Evolutionary conservation across 345 rosid species (phyloP).

Genomic region (Salix exigua): DNA sequence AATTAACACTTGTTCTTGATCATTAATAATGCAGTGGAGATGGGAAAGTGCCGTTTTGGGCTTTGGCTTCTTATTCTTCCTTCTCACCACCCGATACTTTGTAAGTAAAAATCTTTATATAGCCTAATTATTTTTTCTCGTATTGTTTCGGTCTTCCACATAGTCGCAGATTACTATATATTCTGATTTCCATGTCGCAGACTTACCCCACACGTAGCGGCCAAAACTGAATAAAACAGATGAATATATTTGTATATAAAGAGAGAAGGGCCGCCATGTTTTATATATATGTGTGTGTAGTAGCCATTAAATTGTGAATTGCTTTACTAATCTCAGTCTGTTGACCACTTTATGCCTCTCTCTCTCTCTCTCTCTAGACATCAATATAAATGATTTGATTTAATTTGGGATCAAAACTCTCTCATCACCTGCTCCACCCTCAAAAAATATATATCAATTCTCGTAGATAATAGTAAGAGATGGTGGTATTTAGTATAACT

Average conservation of each 20-base stretch:
- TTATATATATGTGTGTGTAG: not conserved
- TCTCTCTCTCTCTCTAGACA: too few species aligned
- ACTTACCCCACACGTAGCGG: not conserved
- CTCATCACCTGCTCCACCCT: not conserved
- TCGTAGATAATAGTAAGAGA: not conserved
- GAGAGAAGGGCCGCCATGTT: not conserved
- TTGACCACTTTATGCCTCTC: too few species aligned
- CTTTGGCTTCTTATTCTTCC: constrained; percentile 80
- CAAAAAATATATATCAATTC: not conserved
- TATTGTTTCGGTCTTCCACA: not conserved
- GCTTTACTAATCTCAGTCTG: not conserved
- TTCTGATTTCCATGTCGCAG: not conserved
- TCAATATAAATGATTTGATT: not conserved
- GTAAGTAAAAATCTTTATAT: constrained; percentile 40
- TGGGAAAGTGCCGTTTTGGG: constrained; percentile 94
- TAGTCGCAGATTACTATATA: not conserved
- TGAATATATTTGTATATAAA: not conserved
- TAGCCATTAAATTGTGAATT: not conserved
- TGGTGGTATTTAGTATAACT: not conserved
- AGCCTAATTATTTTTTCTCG: not conserved
- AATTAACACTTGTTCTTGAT: not conserved
- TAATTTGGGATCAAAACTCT: not conserved
- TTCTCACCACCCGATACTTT: constrained; percentile 60
- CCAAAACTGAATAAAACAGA: not conserved
- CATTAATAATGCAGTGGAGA: constrained; percentile 61